A percentile compares a stretch with the other conserved stretches of the same genome.
Conservation (phyloP, 768 basidiomycete species). For the Russula dissimulans region DNA sequence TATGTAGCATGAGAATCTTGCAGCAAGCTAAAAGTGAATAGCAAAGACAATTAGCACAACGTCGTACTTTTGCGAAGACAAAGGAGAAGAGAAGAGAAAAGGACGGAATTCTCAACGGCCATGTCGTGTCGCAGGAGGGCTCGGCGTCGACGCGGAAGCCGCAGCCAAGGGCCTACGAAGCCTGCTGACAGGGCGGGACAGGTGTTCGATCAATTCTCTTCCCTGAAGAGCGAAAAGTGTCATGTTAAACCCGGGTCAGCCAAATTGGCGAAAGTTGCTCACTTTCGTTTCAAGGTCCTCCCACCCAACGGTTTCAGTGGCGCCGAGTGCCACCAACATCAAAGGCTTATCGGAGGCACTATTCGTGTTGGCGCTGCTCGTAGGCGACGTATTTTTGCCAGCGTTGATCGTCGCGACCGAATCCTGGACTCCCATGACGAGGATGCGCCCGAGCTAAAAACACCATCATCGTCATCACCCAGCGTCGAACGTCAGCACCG, state of each 20-base stretch:
- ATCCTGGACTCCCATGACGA: slow-evolving; percentile 57
- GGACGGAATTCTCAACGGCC: slow-evolving; percentile 18
- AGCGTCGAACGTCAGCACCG: not conserved
- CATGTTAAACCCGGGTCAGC: not conserved
- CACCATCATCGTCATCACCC: not conserved
- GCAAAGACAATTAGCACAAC: not conserved
- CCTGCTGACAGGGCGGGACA: slow-evolving; percentile 32
- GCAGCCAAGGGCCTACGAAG: slow-evolving; percentile 26
- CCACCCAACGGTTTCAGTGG: slow-evolving; percentile 55
- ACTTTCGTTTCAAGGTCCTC: slow-evolving; percentile 57
- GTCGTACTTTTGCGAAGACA: slow-evolving; percentile 6
- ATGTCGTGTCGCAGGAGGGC: slow-evolving; percentile 11
- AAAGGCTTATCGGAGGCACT: slow-evolving; percentile 36
- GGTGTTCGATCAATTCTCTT: slow-evolving; percentile 26
- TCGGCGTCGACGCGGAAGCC: slow-evolving; percentile 9
- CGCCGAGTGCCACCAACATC: slow-evolving; percentile 63
- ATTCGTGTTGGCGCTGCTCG: slow-evolving; percentile 7
- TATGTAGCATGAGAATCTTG: not conserved
- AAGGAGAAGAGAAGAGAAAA: not conserved
- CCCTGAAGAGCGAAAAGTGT: slow-evolving; percentile 20
- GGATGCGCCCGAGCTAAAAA: slow-evolving; percentile 55
- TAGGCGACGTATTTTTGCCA: slow-evolving; percentile 19
- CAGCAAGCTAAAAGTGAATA: slow-evolving; percentile 1
- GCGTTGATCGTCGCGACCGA: not conserved
- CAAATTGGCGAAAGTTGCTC: slow-evolving; percentile 12